Percentiles rank a stretch among this genome's conserved stretches.
These are phyloP conservation scores for Naganishia sp. DNA, from an alignment of 1,284 basidiomycete genomes.

Conservation along the genomic window DNA sequence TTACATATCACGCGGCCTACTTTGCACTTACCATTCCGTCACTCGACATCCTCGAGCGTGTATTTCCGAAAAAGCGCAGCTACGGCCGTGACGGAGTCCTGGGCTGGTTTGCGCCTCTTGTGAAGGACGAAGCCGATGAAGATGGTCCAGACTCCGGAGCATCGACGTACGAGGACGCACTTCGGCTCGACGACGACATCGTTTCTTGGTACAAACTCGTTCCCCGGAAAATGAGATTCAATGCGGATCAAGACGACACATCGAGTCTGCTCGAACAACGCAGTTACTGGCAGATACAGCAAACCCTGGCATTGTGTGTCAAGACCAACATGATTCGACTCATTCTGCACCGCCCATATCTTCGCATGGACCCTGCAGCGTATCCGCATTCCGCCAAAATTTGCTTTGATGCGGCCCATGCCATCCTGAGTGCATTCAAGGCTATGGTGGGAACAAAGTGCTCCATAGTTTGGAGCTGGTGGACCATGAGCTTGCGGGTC, in stretches of 20 bases:
- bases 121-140: conserved; percentile 27
- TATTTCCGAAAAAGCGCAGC: conserved; percentile 47
- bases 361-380: conserved; percentile 50
- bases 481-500: conserved; percentile 44
- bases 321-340: conserved; percentile 54
- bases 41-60: conserved; percentile 49
- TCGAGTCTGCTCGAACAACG: conserved; percentile 37
- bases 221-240: conserved; percentile 48
- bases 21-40: conserved; percentile 52
- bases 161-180: conserved; percentile 50
- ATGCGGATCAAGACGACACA: conserved; percentile 42
- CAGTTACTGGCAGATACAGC: conserved; percentile 42
- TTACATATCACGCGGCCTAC: conserved; percentile 52
- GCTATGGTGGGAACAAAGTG: conserved; percentile 45
- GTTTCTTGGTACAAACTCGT: conserved; percentile 49
- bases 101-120: conserved; percentile 48
- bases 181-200: conserved; percentile 50
- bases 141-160: conserved; percentile 32
- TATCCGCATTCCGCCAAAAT: conserved; percentile 51
- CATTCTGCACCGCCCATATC: conserved; percentile 52
- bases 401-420: conserved; percentile 47
- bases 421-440: conserved; percentile 46
- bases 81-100: conserved; percentile 45
- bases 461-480: conserved; percentile 51
- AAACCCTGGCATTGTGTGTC: conserved; percentile 48